Evolutionary conservation across 2,329 filamentous ascomycete genomes (phyloP).

Genomic region (Clarireedia paspali): DNA sequence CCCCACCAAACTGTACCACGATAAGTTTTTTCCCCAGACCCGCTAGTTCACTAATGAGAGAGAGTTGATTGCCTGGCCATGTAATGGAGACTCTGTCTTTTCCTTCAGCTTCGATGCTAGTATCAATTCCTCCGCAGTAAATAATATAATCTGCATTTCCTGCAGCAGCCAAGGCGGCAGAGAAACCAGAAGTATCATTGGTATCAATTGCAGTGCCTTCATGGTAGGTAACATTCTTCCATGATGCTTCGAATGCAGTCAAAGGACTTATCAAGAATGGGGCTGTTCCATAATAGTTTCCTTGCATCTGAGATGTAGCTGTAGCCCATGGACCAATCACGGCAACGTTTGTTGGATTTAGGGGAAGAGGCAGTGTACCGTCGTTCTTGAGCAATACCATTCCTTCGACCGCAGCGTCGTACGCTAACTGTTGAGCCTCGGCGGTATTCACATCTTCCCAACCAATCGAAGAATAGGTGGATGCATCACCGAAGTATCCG

Average conservation of each 20-base stretch:
- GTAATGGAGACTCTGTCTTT: slow-evolving; percentile 41
- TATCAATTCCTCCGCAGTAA: slow-evolving; percentile 48
- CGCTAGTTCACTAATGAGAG: slow-evolving; percentile 41
- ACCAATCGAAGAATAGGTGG: slow-evolving; percentile 35
- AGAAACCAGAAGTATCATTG: not conserved
- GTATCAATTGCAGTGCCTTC: slow-evolving; percentile 26
- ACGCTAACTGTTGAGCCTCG: slow-evolving; percentile 14
- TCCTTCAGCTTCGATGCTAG: slow-evolving; percentile 41
- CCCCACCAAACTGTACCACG: slow-evolving; percentile 41
- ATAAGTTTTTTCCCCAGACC: slow-evolving; percentile 39
- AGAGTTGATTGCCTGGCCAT: slow-evolving; percentile 45
- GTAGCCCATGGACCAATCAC: slow-evolving; percentile 20
- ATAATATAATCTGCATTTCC: slow-evolving; percentile 40
- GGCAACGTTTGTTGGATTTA: slow-evolving; percentile 12
- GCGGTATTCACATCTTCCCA: slow-evolving; percentile 34
- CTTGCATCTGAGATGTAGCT: slow-evolving; percentile 23
- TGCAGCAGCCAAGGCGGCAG: not conserved
- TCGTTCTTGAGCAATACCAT: slow-evolving; percentile 24
- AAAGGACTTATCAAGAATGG: slow-evolving; percentile 26
- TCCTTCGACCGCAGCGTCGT: slow-evolving; percentile 19
- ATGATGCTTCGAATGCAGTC: slow-evolving; percentile 35
- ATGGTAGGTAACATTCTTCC: slow-evolving; percentile 24
- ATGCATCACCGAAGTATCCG: slow-evolving; percentile 48
- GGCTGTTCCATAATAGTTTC: slow-evolving; percentile 19
- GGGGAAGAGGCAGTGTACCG: slow-evolving; percentile 20